Conservation (phyloP, 2,329 filamentous ascomycete species). For the Metarhizium brunneum region DNA sequence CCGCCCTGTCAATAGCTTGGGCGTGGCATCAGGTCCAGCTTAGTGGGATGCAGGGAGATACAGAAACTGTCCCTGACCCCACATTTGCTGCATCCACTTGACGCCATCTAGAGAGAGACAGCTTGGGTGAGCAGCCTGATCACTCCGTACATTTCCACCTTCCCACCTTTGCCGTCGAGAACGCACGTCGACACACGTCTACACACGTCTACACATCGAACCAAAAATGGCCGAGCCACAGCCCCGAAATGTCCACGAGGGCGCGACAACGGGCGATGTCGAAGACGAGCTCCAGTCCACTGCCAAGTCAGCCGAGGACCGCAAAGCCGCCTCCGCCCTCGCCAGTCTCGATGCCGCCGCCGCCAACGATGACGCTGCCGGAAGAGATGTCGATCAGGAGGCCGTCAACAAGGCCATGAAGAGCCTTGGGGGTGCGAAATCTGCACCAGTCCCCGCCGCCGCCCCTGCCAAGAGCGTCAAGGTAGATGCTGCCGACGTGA, state of each 20-base stretch:
- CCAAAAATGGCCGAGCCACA: constrained; percentile 52
- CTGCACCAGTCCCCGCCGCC: constrained; percentile 15
- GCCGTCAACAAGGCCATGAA: constrained; percentile 66
- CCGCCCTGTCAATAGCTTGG: background rate
- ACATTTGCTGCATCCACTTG: too few species aligned
- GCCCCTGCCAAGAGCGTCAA: constrained; percentile 54
- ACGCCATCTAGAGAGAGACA: too few species aligned
- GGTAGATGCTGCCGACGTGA: constrained; percentile 63
- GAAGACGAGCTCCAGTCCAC: constrained; percentile 44
- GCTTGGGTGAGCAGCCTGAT: too few species aligned
- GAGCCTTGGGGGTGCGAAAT: constrained; percentile 35
- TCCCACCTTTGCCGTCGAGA: background rate
- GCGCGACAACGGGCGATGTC: constrained; percentile 47
- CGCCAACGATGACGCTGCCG: constrained; percentile 34
- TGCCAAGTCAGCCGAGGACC: constrained; percentile 63
- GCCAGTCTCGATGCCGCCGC: constrained; percentile 49
- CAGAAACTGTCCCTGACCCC: too few species aligned
- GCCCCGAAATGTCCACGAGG: constrained; percentile 47
- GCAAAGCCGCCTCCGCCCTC: constrained; percentile 66
- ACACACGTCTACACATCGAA: background rate
- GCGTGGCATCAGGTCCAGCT: background rate
- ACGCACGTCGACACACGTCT: background rate
- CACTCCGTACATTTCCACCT: too few species aligned
- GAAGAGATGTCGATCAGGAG: constrained; percentile 56
- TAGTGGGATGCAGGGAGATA: background rate